A percentile compares a stretch with the other conserved stretches of the same genome.
phyloP scores from a whole-genome alignment of 306 rosid genomes.

The Cucumis sativus region DNA sequence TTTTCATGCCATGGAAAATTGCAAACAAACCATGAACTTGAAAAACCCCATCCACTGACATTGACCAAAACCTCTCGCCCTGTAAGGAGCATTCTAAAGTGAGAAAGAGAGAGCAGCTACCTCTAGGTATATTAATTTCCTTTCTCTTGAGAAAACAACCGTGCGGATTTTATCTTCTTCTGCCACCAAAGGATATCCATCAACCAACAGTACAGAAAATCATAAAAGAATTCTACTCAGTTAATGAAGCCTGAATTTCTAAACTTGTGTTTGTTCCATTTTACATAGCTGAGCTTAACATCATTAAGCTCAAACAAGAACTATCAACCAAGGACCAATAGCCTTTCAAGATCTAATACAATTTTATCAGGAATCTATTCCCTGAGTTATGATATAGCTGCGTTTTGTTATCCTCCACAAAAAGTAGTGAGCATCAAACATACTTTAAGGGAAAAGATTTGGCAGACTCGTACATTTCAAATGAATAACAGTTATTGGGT shows the following conservation, averaged over 20 bases:
- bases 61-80: background rate
- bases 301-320: background rate
- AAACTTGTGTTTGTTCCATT: background rate
- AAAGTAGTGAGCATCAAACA: background rate
- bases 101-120: slow-evolving; percentile 66
- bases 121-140: slow-evolving; percentile 22
- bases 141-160: background rate
- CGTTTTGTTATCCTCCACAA: background rate
- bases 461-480: background rate
- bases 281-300: background rate
- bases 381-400: background rate
- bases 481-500: background rate
- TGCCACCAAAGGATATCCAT: background rate
- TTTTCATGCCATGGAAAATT: background rate
- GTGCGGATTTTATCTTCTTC: background rate
- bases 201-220: background rate
- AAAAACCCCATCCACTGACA: background rate
- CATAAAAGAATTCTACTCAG: background rate
- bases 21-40: background rate
- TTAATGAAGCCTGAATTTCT: background rate
- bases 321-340: background rate
- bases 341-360: background rate
- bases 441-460: background rate
- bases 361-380: background rate
- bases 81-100: slow-evolving; percentile 77